These are phyloP conservation scores for Gossypium ekmanianum DNA, from an alignment of 345 rosid genomes.

Conservation along the genomic window DNA sequence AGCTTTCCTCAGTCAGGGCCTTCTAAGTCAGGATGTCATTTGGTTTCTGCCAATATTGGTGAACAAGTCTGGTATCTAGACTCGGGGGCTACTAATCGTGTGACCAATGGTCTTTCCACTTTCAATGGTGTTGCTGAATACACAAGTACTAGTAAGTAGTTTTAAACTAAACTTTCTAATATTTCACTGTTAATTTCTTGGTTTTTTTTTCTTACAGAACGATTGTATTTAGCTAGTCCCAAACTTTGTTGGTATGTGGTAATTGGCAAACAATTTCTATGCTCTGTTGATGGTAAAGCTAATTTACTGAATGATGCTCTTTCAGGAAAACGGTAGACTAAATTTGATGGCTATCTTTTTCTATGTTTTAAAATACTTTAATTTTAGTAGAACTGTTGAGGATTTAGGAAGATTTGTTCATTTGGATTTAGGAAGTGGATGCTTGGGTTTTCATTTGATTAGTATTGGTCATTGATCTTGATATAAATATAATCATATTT, in stretches of 20 bases:
- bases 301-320: slow-evolving; percentile 48
- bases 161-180: too few species aligned
- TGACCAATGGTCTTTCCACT: too few species aligned
- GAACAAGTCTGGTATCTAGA: too few species aligned
- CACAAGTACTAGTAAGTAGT: too few species aligned
- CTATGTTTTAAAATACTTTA: not conserved
- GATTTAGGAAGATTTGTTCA: not conserved
- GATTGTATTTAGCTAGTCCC: slow-evolving; percentile 57
- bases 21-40: too few species aligned
- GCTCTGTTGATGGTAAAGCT: slow-evolving; percentile 59
- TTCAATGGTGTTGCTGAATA: too few species aligned
- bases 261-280: slow-evolving; percentile 49
- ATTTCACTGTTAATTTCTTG: not conserved
- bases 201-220: slow-evolving; percentile 29
- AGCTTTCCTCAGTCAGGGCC: too few species aligned
- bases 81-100: too few species aligned
- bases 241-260: slow-evolving; percentile 48
- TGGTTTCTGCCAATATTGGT: too few species aligned
- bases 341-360: slow-evolving; percentile 5
- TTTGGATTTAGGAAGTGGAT: not conserved
- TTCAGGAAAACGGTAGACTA: slow-evolving; percentile 46
- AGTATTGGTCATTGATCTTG: not conserved
- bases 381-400: not conserved
- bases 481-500: not conserved
- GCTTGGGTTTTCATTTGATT: not conserved